Percentiles rank a stretch among this genome's conserved stretches.
phyloP scores from a whole-genome alignment of 768 basidiomycete genomes.

The Rhizopogon roseolus region DNA sequence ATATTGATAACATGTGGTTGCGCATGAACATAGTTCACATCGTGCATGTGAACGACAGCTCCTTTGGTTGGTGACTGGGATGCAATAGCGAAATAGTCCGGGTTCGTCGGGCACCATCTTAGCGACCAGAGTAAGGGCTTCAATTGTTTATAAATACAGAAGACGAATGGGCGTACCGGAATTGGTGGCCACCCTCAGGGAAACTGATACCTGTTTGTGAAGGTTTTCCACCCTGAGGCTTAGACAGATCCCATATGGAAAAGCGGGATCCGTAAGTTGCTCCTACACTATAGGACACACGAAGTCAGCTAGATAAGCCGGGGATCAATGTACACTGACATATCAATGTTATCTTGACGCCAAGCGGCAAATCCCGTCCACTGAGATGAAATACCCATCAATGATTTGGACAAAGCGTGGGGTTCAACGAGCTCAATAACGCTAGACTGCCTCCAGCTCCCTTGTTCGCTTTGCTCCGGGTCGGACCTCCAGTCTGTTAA shows the following conservation, averaged over 20 bases:
- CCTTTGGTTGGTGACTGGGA: slow-evolving; percentile 54
- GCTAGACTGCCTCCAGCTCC: slow-evolving; percentile 56
- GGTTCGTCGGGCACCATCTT: slow-evolving; percentile 76
- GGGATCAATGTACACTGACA: slow-evolving; percentile 44
- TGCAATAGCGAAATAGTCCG: slow-evolving; percentile 77
- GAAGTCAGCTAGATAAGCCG: background rate
- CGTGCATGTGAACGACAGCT: slow-evolving; percentile 68
- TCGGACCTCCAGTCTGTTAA: slow-evolving; percentile 83
- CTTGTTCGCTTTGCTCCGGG: slow-evolving; percentile 46
- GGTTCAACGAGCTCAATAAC: slow-evolving; percentile 74
- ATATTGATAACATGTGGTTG: slow-evolving; percentile 58
- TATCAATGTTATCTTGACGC: slow-evolving; percentile 63
- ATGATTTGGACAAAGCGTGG: slow-evolving; percentile 48
- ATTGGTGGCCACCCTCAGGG: slow-evolving; percentile 60
- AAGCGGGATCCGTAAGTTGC: slow-evolving; percentile 70
- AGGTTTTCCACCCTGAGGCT: slow-evolving; percentile 72
- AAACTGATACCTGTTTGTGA: slow-evolving; percentile 56
- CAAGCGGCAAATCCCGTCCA: slow-evolving; percentile 64
- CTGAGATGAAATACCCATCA: slow-evolving; percentile 38
- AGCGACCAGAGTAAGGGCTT: slow-evolving; percentile 1
- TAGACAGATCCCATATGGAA: slow-evolving; percentile 72
- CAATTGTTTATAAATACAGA: background rate
- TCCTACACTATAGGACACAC: slow-evolving; percentile 49
- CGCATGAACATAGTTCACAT: slow-evolving; percentile 57
- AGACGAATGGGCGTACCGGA: slow-evolving; percentile 44